These are phyloP conservation scores for Xylaria sp. DNA, from an alignment of 2,329 filamentous ascomycete species.

Conservation along the genomic window DNA sequence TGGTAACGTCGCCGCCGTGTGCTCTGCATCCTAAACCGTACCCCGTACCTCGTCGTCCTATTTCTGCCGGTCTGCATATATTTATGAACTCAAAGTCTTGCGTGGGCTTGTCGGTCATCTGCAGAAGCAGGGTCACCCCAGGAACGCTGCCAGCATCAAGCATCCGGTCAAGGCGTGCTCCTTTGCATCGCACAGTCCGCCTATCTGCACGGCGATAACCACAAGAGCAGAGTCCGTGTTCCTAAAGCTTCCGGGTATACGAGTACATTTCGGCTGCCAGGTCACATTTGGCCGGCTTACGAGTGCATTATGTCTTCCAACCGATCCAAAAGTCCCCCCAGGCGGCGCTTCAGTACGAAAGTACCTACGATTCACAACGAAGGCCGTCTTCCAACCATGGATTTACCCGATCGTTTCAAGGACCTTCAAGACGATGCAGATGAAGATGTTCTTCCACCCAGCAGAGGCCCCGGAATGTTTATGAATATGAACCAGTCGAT, in stretches of 20 bases:
- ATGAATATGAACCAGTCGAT: slow-evolving; percentile 90
- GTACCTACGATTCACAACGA: slow-evolving; percentile 41
- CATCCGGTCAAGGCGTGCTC: background rate
- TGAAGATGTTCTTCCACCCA: slow-evolving; percentile 42
- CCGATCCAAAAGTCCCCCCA: slow-evolving; percentile 34
- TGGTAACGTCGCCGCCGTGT: background rate
- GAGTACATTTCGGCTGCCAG: background rate
- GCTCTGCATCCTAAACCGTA: background rate
- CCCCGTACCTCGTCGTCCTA: background rate
- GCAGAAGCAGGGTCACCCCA: slow-evolving; percentile 1
- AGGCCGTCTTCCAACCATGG: slow-evolving; percentile 38
- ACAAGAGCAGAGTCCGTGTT: background rate
- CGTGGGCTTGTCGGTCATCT: slow-evolving; percentile 8
- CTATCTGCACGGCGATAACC: slow-evolving; percentile 1
- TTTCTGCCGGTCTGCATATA: slow-evolving; percentile 2
- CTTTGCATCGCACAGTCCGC: slow-evolving; percentile 14
- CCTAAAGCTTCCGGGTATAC: background rate
- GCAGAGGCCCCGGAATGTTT: slow-evolving; percentile 45
- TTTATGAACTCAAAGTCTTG: background rate
- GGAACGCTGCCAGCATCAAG: background rate
- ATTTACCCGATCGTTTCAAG: slow-evolving; percentile 50
- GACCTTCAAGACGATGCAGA: slow-evolving; percentile 45
- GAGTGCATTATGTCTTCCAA: slow-evolving; percentile 25
- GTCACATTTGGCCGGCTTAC: background rate
- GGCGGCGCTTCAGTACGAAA: slow-evolving; percentile 38